Base-by-base conservation (phyloP, 1,284 basidiomycete genomes). In the Irpex lacteus region DNA sequence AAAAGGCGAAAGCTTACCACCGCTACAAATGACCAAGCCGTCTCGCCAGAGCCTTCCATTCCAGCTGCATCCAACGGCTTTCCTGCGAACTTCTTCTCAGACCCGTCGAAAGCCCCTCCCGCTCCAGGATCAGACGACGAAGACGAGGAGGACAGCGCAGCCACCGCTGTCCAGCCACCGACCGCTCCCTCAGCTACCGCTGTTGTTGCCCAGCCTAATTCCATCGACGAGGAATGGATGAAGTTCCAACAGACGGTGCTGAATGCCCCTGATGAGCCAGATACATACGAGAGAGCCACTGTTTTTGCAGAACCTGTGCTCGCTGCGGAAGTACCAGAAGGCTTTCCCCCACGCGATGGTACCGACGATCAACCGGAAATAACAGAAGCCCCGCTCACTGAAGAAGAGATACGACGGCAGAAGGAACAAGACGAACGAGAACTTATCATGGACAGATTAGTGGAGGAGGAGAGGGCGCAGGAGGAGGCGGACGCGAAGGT, bases 401-500 rank as follows among this genome's bases (percentile, higher is more conserved):
- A 83, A 67, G 84, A 82, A 60, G 78, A 81, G 60, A 70, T 73
- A 54, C 74, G 80, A 68, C 75, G 75, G 71, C 65, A 73, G 60
- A 86, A 82, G 72, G 86, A 88, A 70, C 80, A 81, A 70, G 91
- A 94, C 40, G 92, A 94, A 61, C 79, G 85, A 56, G 91, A 94
- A 70, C 75, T 93, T 64, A 93, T 93, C 60, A 91, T 94, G 88
- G 91, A 93, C 72, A 81, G 90, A 65, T 72, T 94, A 59, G 66
- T 92, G 70, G 91, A 93, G 52, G 91, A 94, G 76, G 91, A 94
- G 73, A 81, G 86, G 62, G 88, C 87, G 26, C 91, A 94, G 78
- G 92, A 94, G 73, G 91, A 94, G 73, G 92, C 90, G 13, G 92
- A 94, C 72, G 86, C 86, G 77, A 86, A 85, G 64, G 91, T 93